phyloP scores from a whole-genome alignment of 2,329 filamentous ascomycete genomes.

The Fusarium nematophilum region DNA sequence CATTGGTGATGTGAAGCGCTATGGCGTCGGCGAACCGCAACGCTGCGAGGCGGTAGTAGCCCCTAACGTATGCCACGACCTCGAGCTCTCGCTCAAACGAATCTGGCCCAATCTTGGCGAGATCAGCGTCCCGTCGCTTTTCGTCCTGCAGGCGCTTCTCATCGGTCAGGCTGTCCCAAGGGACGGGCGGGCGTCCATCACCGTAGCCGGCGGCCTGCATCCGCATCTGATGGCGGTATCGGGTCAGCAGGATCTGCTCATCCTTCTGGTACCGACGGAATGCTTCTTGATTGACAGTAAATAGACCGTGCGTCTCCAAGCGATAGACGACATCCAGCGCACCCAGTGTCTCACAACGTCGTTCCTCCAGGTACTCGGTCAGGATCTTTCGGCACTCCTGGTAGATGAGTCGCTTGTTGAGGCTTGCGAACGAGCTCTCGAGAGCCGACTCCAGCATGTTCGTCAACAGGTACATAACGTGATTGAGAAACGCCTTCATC shows the following conservation, averaged over 20 bases:
- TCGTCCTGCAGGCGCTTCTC: slow-evolving; percentile 60
- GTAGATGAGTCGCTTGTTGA: slow-evolving; percentile 63
- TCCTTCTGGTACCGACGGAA: slow-evolving; percentile 58
- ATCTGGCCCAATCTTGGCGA: slow-evolving; percentile 65
- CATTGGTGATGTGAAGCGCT: slow-evolving; percentile 59
- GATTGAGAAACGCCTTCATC: slow-evolving; percentile 59
- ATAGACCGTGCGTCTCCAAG: slow-evolving; percentile 66
- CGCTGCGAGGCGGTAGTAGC: slow-evolving; percentile 76
- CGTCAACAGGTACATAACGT: slow-evolving; percentile 61
- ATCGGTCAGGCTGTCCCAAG: slow-evolving; percentile 59
- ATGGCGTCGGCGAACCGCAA: slow-evolving; percentile 71
- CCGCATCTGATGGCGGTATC: slow-evolving; percentile 62
- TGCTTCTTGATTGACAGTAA: slow-evolving; percentile 65
- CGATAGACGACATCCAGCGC: slow-evolving; percentile 59
- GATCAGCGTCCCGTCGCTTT: slow-evolving; percentile 54
- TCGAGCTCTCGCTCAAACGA: slow-evolving; percentile 69
- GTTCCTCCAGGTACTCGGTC: slow-evolving; percentile 56
- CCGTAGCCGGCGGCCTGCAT: slow-evolving; percentile 54
- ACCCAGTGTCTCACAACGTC: slow-evolving; percentile 49
- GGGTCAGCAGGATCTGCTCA: slow-evolving; percentile 59
- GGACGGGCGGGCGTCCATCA: slow-evolving; percentile 44
- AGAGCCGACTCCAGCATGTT: slow-evolving; percentile 60
- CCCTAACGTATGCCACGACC: slow-evolving; percentile 71
- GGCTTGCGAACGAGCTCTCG: slow-evolving; percentile 56
- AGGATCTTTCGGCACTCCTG: slow-evolving; percentile 58